phyloP scores from a whole-genome alignment of 495 filamentous ascomycete species.

The Cetradonia linearis region DNA sequence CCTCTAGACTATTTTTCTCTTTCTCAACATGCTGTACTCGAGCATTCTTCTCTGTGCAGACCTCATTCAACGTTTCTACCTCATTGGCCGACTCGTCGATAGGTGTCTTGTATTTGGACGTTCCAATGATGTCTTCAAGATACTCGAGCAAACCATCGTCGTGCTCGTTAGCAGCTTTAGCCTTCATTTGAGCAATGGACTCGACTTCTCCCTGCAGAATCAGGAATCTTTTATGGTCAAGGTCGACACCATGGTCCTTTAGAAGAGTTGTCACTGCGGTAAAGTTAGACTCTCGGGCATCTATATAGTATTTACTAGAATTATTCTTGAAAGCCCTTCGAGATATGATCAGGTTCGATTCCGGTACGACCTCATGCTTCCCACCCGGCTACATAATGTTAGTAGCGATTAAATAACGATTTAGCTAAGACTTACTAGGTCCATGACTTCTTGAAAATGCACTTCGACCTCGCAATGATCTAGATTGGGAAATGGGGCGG shows the following conservation, averaged over 20 bases:
- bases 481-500: slow-evolving; percentile 71
- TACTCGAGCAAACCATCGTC: slow-evolving; percentile 96
- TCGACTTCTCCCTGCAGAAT: slow-evolving; percentile 98
- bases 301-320: slow-evolving; percentile 94
- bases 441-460: slow-evolving; percentile 88
- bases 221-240: slow-evolving; percentile 96
- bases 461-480: slow-evolving; percentile 91
- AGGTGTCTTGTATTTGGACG: slow-evolving; percentile 91
- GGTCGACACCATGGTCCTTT: slow-evolving; percentile 77
- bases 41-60: slow-evolving; percentile 85
- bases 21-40: slow-evolving; percentile 97
- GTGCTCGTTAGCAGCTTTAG: slow-evolving; percentile 86
- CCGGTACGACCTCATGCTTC: slow-evolving; percentile 58
- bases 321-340: slow-evolving; percentile 96
- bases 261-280: slow-evolving; percentile 83
- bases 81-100: slow-evolving; percentile 89
- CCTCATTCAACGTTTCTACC: slow-evolving; percentile 84
- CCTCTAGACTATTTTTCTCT: slow-evolving; percentile 81
- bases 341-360: slow-evolving; percentile 78
- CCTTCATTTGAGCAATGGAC: slow-evolving; percentile 98
- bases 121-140: slow-evolving; percentile 96
- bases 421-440: slow-evolving; percentile 40
- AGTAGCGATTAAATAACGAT: slow-evolving; percentile 11
- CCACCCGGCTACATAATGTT: slow-evolving; percentile 48
- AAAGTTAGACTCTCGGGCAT: slow-evolving; percentile 77